phyloP scores from a whole-genome alignment of 352 stramenopile species.

The Globisporangium lucens region DNA sequence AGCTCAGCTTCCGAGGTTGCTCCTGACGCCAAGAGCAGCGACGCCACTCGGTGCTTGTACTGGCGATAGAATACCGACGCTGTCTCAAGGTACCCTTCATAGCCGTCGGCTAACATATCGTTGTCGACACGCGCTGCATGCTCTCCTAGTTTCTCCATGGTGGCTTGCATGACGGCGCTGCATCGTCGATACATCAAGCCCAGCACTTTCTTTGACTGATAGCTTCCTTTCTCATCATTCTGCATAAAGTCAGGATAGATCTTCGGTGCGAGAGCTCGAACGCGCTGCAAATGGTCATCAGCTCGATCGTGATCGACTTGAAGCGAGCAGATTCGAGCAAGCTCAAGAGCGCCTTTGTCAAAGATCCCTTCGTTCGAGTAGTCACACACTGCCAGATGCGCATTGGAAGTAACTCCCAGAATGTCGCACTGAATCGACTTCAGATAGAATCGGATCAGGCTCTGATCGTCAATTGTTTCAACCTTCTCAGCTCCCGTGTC shows the following conservation, averaged over 20 bases:
- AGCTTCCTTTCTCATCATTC: constrained; percentile 59
- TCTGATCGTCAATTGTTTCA: constrained; percentile 36
- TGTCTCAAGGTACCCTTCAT: constrained; percentile 36
- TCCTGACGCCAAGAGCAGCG: constrained; percentile 61
- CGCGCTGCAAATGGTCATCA: constrained; percentile 53
- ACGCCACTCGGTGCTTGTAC: constrained; percentile 54
- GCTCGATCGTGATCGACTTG: constrained; percentile 67
- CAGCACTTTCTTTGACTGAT: constrained; percentile 68
- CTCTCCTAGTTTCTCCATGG: constrained; percentile 27
- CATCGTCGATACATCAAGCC: constrained; percentile 74
- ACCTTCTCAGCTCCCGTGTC: constrained; percentile 21
- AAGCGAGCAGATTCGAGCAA: constrained; percentile 65
- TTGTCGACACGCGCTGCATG: constrained; percentile 34
- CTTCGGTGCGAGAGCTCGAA: constrained; percentile 43
- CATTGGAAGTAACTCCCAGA: constrained; percentile 73
- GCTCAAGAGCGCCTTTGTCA: constrained; percentile 38
- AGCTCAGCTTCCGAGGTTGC: constrained; percentile 64
- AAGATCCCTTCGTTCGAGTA: constrained; percentile 41
- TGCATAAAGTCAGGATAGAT: constrained; percentile 83
- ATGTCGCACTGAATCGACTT: constrained; percentile 72
- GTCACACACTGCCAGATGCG: constrained; percentile 69
- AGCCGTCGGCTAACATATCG: constrained; percentile 49
- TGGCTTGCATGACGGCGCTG: constrained; percentile 45
- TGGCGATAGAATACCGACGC: constrained; percentile 55
- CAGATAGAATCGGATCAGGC: constrained; percentile 69